Percentiles rank a stretch among this genome's conserved stretches.
phyloP scores from a whole-genome alignment of 179 eudicot species.

The Corrigiola litoralis region DNA sequence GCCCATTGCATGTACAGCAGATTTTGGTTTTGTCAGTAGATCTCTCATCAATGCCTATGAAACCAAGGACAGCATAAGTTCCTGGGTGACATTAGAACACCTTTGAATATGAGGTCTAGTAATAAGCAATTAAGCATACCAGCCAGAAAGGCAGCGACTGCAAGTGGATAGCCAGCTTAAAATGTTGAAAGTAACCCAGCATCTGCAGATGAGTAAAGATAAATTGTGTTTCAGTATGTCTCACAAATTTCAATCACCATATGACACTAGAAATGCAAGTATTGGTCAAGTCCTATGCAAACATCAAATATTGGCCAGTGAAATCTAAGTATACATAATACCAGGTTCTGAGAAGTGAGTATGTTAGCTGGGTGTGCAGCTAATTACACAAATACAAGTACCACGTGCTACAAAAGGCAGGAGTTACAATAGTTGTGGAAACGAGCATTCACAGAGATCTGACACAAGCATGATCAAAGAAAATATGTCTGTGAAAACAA shows the following conservation, averaged over 20 bases:
- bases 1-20: slow-evolving; percentile 34
- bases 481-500: too few species aligned
- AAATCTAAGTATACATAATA: background rate
- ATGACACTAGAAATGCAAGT: background rate
- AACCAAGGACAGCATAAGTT: slow-evolving; percentile 18
- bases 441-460: too few species aligned
- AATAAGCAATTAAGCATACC: slow-evolving; percentile 41
- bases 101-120: background rate
- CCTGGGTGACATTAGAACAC: background rate
- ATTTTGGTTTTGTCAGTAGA: slow-evolving; percentile 60
- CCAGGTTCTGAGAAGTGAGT: too few species aligned
- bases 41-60: slow-evolving; percentile 80
- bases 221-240: background rate
- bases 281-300: background rate
- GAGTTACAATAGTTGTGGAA: too few species aligned
- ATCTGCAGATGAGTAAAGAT: slow-evolving; percentile 45
- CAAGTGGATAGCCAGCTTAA: slow-evolving; percentile 66
- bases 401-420: too few species aligned
- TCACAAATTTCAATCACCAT: background rate
- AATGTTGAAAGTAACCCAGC: slow-evolving; percentile 89
- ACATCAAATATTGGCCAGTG: background rate
- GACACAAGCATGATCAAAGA: too few species aligned
- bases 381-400: too few species aligned
- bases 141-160: slow-evolving; percentile 88
- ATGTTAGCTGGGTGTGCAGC: too few species aligned